These are phyloP conservation scores for Quercus tomentella DNA, from an alignment of 331 rosid genomes.

Conservation along the genomic window DNA sequence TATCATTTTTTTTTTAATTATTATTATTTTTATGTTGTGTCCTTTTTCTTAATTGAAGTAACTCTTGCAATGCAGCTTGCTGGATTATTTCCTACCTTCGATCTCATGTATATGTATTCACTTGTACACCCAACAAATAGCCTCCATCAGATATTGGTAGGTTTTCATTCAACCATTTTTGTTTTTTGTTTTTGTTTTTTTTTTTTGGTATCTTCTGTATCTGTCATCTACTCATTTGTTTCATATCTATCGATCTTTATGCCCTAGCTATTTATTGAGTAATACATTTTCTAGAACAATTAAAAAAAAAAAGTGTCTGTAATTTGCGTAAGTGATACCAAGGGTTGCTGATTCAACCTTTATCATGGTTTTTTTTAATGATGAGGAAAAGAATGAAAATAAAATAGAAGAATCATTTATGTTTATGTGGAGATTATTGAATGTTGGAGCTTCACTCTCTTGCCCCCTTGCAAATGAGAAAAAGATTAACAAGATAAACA, in stretches of 20 bases:
- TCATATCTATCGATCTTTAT: background rate
- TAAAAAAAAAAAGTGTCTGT: background rate
- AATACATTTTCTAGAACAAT: background rate
- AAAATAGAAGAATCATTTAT: background rate
- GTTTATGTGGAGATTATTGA: background rate
- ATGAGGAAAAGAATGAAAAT: background rate
- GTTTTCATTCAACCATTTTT: constrained; percentile 16
- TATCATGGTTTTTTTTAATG: background rate
- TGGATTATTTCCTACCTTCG: constrained; percentile 83
- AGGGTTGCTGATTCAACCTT: background rate
- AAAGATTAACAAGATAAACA: background rate
- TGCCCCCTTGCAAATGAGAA: background rate
- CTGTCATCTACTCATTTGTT: background rate
- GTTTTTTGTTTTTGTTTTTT: background rate
- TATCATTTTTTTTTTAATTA: background rate
- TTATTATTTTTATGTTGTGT: background rate
- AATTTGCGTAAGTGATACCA: background rate
- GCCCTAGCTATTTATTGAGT: background rate
- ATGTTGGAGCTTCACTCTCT: background rate
- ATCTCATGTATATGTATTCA: constrained; percentile 75
- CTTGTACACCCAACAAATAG: constrained; percentile 51
- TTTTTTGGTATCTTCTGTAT: background rate
- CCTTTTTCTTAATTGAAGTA: constrained; percentile 26
- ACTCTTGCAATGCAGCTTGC: constrained; percentile 58
- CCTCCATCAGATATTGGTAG: constrained; percentile 65